Percentiles rank a stretch among this genome's conserved stretches.
phyloP scores from a whole-genome alignment of 2,329 filamentous ascomycete species.

The Fusarium marasasianum region DNA sequence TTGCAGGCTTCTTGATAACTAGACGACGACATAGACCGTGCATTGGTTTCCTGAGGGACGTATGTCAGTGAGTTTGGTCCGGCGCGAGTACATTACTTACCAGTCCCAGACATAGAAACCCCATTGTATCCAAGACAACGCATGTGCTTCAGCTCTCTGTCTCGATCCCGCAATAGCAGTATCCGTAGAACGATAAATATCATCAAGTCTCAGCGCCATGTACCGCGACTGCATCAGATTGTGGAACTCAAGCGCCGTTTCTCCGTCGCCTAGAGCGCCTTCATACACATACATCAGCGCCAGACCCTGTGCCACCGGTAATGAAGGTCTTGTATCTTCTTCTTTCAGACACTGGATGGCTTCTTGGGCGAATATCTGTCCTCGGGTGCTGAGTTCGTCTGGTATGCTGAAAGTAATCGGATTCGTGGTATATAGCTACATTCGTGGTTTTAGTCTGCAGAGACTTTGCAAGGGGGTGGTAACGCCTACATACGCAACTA shows the following conservation, averaged over 20 bases:
- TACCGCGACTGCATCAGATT: conserved; percentile 23
- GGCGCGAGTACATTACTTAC: not conserved
- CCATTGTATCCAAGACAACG: conserved; percentile 31
- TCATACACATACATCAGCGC: conserved; percentile 26
- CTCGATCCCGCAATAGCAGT: conserved; percentile 16
- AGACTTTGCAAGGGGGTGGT: not conserved
- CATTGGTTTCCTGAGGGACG: conserved; percentile 24
- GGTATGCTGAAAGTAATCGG: conserved; percentile 1
- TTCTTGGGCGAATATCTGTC: conserved; percentile 14
- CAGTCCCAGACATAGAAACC: conserved; percentile 32
- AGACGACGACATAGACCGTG: conserved; percentile 18
- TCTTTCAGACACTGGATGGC: conserved; percentile 5
- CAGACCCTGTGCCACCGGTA: conserved; percentile 14
- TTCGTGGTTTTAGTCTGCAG: not conserved
- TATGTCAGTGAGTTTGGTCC: not conserved
- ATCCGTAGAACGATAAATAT: conserved; percentile 11
- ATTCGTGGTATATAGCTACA: conserved; percentile 14
- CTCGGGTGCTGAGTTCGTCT: conserved; percentile 7
- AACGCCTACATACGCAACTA: conserved; percentile 26
- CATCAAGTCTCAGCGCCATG: conserved; percentile 15
- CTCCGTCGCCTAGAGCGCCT: conserved; percentile 13
- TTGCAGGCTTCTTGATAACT: not conserved
- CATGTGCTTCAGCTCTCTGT: conserved; percentile 20
- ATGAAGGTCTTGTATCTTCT: conserved; percentile 4
- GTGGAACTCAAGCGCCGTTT: conserved; percentile 5